A percentile compares a stretch with the other conserved stretches of the same genome.
Conservation (phyloP, 257 asterid genomes). For the Nicotiana noctiflora region DNA sequence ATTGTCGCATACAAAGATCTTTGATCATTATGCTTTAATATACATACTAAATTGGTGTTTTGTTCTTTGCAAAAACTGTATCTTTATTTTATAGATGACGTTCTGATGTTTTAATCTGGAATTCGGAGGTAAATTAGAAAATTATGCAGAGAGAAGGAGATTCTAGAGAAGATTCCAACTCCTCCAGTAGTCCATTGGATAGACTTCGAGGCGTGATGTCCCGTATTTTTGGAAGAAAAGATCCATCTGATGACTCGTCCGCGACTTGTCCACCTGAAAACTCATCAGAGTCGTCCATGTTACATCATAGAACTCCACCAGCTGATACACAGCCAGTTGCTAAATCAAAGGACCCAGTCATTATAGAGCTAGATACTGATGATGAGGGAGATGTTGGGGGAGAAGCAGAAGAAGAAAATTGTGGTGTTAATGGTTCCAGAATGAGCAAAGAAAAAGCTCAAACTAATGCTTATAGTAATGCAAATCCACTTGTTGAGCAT, state of each 20-base stretch:
- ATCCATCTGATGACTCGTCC: slow-evolving; percentile 69
- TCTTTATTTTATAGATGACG: no score
- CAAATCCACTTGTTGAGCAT: slow-evolving; percentile 25
- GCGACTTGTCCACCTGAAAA: slow-evolving; percentile 36
- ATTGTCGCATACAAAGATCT: no score
- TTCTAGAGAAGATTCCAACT: not conserved
- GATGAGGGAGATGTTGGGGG: slow-evolving; percentile 23
- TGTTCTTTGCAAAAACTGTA: not conserved
- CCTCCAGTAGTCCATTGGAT: not conserved
- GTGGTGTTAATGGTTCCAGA: slow-evolving; percentile 13
- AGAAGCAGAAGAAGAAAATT: slow-evolving; percentile 13
- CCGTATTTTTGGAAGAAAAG: slow-evolving; percentile 42
- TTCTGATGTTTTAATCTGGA: no score
- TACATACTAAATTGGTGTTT: no score
- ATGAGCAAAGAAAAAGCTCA: not conserved
- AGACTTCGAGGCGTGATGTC: slow-evolving; percentile 17
- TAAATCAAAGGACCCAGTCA: slow-evolving; percentile 35
- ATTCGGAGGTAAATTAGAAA: slow-evolving; percentile 19
- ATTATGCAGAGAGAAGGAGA: slow-evolving; percentile 21
- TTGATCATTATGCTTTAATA: no score
- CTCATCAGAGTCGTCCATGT: slow-evolving; percentile 22
- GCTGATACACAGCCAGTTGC: slow-evolving; percentile 16
- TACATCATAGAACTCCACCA: slow-evolving; percentile 12
- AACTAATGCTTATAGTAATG: slow-evolving; percentile 16
- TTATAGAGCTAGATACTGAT: slow-evolving; percentile 33